These are phyloP conservation scores for Eucalyptus erythrocorys DNA, from an alignment of 345 rosid species.

Conservation along the genomic window DNA sequence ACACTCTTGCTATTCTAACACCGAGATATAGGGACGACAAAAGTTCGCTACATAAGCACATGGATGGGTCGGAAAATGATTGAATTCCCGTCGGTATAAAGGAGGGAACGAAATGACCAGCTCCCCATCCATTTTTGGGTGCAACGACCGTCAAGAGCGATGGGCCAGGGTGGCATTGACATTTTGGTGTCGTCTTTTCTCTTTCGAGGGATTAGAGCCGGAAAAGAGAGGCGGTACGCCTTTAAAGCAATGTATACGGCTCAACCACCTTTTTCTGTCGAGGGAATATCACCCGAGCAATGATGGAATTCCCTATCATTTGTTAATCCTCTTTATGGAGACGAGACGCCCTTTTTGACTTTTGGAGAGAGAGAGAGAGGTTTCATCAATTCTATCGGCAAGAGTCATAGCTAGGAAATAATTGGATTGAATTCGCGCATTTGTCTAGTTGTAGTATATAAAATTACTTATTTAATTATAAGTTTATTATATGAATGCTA, in stretches of 20 bases:
- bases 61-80: background rate
- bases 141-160: background rate
- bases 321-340: background rate
- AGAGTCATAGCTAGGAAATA: background rate
- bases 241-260: background rate
- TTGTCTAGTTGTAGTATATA: background rate
- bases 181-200: background rate
- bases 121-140: background rate
- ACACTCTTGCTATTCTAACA: background rate
- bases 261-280: background rate
- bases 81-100: background rate
- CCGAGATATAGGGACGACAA: background rate
- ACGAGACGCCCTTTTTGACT: background rate
- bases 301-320: background rate
- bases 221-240: background rate
- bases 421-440: background rate
- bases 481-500: fast-evolving
- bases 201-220: background rate
- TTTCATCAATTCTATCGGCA: background rate
- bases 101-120: background rate
- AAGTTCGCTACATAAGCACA: background rate
- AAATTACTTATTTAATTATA: background rate
- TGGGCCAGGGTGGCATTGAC: background rate
- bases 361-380: background rate
- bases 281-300: background rate